Percentiles rank a stretch among this genome's conserved stretches.
These are phyloP conservation scores for Acorus calamus DNA, from an alignment of 106 monocot species.

Conservation along the genomic window DNA sequence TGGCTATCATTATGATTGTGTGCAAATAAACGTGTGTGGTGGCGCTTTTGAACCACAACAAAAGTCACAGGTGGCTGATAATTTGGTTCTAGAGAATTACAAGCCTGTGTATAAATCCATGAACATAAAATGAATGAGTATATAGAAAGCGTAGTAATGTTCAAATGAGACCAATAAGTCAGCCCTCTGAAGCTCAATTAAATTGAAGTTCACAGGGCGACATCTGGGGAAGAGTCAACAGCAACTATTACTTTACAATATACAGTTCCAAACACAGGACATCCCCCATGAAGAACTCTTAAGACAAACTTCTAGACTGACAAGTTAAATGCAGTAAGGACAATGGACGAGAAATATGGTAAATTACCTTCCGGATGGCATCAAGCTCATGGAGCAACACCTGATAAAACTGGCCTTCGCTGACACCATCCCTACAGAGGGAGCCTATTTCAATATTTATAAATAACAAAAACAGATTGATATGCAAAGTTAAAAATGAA, in stretches of 20 bases:
- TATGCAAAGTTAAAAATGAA: background rate
- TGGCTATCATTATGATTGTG: conserved; percentile 58
- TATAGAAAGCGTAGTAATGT: background rate
- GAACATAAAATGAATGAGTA: background rate
- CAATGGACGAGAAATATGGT: background rate
- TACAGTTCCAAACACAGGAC: too few species aligned
- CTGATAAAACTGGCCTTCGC: conserved; percentile 95
- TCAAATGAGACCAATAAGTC: background rate
- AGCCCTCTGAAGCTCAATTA: background rate
- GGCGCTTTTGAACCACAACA: conserved; percentile 91
- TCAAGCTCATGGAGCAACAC: conserved; percentile 80
- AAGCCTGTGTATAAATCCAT: conserved; percentile 34
- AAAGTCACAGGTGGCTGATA: conserved; percentile 95
- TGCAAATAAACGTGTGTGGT: conserved; percentile 87
- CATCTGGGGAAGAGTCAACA: too few species aligned
- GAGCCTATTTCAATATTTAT: background rate
- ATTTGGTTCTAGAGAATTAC: conserved; percentile 72
- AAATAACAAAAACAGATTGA: background rate
- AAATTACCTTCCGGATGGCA: conserved; percentile 72
- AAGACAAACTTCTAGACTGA: too few species aligned
- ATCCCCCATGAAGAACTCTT: too few species aligned
- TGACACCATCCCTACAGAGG: conserved; percentile 79
- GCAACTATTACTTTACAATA: too few species aligned
- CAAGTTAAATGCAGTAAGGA: too few species aligned
- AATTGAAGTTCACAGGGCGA: background rate